Base-by-base conservation (phyloP, 2,329 filamentous ascomycete species). In the Teratosphaeria destructans region DNA sequence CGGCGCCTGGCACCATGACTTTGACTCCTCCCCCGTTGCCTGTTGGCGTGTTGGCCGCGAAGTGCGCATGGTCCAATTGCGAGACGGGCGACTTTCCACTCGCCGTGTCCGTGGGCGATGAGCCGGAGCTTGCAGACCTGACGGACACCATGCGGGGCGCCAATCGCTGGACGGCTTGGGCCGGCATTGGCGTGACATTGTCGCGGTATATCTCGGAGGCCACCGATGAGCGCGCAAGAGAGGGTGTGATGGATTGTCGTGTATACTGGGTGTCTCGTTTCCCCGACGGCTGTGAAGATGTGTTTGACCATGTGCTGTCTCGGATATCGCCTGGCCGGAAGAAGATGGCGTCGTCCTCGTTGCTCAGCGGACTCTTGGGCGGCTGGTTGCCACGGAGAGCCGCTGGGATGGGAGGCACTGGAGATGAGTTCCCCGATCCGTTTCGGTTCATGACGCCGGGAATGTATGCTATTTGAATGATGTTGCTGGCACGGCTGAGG, bases 401-500 rank as follows among this genome's bases (percentile, higher is more conserved):
- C 57, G 79, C 85, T 54, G 94, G 93, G 62, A 97, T 90, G 16
- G 93, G 91, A 52, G 94, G 94, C 4, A 99, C 92, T 0, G 93
- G 93, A n/a, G 92, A 91, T 27, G 61, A 57, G 43, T 64, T 61
- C 3, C 66, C 64, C 0, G 90, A 93, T n/a, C 88, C 86, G 7
- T 92, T 91, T 66, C 93, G 85, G 76, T 96, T 96, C 26, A 68
- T 73, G 68, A 97, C 92, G 61, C 94, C 94, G 14, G 94, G 94
- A 65, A 99, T 97, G 74, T 97, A 99, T 59, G 94, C 94, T 75
- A 99, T 99, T 76, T 97, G 94, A 69, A 99, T 99, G 72, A 99
- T 93, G 78, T 99, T 99, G 70, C 94, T 97, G 55, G 94, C 94
- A 63, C 94, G 86, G 19, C 94, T 97, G 62, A 96, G 83, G 61